Conservation (phyloP, 2,329 filamentous ascomycete species). For the Lachnellula cervina region DNA sequence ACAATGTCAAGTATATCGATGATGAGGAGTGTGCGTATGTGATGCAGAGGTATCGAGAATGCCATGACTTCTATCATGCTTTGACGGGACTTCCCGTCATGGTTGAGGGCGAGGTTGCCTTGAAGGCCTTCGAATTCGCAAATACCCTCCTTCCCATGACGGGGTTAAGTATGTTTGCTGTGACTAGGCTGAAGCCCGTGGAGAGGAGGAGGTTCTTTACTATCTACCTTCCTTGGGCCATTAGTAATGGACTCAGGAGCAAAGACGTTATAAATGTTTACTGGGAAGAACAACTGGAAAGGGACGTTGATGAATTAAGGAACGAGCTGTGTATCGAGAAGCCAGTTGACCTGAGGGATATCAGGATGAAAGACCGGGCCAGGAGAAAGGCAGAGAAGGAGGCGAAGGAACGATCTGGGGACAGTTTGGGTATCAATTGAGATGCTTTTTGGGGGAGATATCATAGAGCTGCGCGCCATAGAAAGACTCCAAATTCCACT, state of each 20-base stretch:
- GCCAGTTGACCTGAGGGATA: slow-evolving; percentile 78
- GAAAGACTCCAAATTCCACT: slow-evolving; percentile 2
- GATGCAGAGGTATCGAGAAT: slow-evolving; percentile 96
- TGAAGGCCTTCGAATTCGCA: slow-evolving; percentile 96
- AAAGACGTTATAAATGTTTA: slow-evolving; percentile 92
- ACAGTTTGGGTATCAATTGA: slow-evolving; percentile 28
- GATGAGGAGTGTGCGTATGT: slow-evolving; percentile 96
- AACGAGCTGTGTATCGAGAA: slow-evolving; percentile 75
- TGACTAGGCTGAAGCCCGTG: slow-evolving; percentile 56
- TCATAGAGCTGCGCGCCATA: background rate
- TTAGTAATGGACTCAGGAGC: slow-evolving; percentile 71
- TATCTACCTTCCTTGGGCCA: slow-evolving; percentile 85
- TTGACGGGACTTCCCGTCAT: slow-evolving; percentile 86
- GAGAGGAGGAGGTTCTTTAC: slow-evolving; percentile 64
- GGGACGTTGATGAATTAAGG: slow-evolving; percentile 72
- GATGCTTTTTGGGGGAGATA: background rate
- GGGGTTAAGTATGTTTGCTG: slow-evolving; percentile 73
- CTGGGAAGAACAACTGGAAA: slow-evolving; percentile 92
- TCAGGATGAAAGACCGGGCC: slow-evolving; percentile 65
- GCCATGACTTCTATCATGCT: slow-evolving; percentile 96
- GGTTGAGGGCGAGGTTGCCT: slow-evolving; percentile 92
- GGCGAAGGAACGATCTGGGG: slow-evolving; percentile 30
- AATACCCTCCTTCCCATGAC: slow-evolving; percentile 97
- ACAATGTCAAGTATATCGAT: slow-evolving; percentile 82
- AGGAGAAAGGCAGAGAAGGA: slow-evolving; percentile 63